A percentile compares a stretch with the other conserved stretches of the same genome.
Evolutionary conservation across 495 filamentous ascomycete genomes (phyloP).

Genomic region (Neurospora cerealis): DNA sequence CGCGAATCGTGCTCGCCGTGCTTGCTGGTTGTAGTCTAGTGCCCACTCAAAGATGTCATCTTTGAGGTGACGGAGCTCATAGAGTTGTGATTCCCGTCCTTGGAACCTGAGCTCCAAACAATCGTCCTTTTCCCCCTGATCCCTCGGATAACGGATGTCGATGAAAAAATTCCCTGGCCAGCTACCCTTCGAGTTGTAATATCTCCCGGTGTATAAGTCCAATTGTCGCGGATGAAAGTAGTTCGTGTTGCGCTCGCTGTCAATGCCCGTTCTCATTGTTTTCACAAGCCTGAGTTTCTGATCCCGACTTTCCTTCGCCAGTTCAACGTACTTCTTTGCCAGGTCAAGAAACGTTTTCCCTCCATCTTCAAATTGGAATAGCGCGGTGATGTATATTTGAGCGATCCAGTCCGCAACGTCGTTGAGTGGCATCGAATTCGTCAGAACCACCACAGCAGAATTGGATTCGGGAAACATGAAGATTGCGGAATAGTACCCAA

Average conservation of each 20-base stretch:
- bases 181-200: not conserved
- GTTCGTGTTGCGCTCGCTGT: not conserved
- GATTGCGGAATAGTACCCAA: slow-evolving; percentile 10
- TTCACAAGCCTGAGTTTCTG: not conserved
- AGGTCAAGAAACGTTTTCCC: not conserved
- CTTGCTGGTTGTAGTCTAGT: not conserved
- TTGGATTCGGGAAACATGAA: slow-evolving; percentile 19
- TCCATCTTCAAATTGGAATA: slow-evolving; percentile 5
- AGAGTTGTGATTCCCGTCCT: not conserved
- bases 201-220: not conserved
- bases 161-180: slow-evolving; percentile 2
- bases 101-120: slow-evolving; percentile 5
- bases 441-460: slow-evolving; percentile 17
- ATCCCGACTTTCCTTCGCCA: not conserved
- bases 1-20: not conserved
- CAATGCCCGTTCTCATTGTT: not conserved
- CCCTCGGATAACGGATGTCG: not conserved
- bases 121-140: not conserved
- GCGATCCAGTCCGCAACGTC: slow-evolving; percentile 22
- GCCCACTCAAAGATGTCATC: slow-evolving; percentile 6
- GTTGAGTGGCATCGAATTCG: slow-evolving; percentile 14
- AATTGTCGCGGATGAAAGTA: not conserved
- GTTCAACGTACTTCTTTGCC: slow-evolving; percentile 1
- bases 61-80: slow-evolving; percentile 4
- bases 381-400: slow-evolving; percentile 12